Conservation (phyloP, 768 basidiomycete species). For the Xerocomus potaroensis region DNA sequence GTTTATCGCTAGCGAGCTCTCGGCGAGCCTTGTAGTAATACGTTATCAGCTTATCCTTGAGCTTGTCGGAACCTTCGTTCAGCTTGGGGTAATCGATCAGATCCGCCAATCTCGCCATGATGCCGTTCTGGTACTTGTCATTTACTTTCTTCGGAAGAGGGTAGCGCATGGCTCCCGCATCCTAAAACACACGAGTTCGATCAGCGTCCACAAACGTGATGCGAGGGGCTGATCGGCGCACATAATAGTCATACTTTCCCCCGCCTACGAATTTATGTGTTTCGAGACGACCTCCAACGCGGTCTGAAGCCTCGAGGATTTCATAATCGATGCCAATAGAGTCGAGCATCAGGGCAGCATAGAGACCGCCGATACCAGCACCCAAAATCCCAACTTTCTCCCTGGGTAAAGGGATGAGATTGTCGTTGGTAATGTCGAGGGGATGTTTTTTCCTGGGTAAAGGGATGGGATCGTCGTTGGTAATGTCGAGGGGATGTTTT, state of each 20-base stretch:
- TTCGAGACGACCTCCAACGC: conserved; percentile 41
- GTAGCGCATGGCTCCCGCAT: conserved; percentile 41
- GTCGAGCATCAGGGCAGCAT: conserved; percentile 44
- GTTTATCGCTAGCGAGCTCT: conserved; percentile 7
- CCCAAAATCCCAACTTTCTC: conserved; percentile 18
- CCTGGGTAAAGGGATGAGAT: background rate
- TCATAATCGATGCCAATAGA: conserved; percentile 39
- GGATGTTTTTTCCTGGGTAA: no score
- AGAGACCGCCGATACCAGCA: conserved; percentile 20
- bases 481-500: no score
- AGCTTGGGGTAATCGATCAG: conserved; percentile 21
- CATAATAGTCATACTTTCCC: conserved; percentile 35
- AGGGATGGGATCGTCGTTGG: no score
- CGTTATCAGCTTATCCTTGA: conserved; percentile 18
- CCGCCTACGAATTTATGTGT: conserved; percentile 38
- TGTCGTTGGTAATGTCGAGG: background rate
- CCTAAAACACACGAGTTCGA: conserved; percentile 10
- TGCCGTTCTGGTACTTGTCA: conserved; percentile 17
- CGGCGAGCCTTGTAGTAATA: conserved; percentile 14
- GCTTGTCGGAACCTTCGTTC: conserved; percentile 11
- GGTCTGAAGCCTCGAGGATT: conserved; percentile 40
- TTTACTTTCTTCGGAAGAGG: conserved; percentile 17
- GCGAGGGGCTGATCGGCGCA: conserved; percentile 14
- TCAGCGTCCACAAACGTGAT: background rate
- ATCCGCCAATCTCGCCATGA: conserved; percentile 29